Percentiles rank a stretch among this genome's conserved stretches.
phyloP scores from a whole-genome alignment of 371 early-diverging fungal genomes.

The Saksenaea vasiformis region DNA sequence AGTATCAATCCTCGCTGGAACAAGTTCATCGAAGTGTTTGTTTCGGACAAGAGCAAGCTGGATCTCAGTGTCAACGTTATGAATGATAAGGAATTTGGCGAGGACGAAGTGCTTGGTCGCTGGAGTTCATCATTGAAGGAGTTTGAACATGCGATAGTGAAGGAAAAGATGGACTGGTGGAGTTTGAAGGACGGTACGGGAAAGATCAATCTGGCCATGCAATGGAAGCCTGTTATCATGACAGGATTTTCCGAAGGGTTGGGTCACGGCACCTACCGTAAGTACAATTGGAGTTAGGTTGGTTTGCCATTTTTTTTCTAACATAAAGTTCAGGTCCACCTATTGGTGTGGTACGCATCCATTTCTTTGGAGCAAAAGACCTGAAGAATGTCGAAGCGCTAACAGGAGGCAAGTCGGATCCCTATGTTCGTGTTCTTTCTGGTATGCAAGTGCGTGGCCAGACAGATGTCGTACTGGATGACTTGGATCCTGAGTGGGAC shows the following conservation, averaged over 20 bases:
- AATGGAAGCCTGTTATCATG: slow-evolving; percentile 52
- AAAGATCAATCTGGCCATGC: slow-evolving; percentile 39
- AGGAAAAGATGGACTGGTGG: slow-evolving; percentile 50
- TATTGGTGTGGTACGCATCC: slow-evolving; percentile 77
- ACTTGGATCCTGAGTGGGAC: slow-evolving; percentile 84
- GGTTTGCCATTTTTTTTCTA: neutral
- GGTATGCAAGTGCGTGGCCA: slow-evolving; percentile 52
- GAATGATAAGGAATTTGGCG: slow-evolving; percentile 28
- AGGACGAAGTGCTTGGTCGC: slow-evolving; percentile 21
- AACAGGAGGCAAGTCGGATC: slow-evolving; percentile 74
- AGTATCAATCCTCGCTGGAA: slow-evolving; percentile 47
- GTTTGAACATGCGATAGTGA: slow-evolving; percentile 22
- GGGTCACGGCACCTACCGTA: slow-evolving; percentile 32
- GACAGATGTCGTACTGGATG: slow-evolving; percentile 66
- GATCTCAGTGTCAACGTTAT: slow-evolving; percentile 18
- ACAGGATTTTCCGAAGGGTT: slow-evolving; percentile 36
- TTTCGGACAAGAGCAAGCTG: slow-evolving; percentile 23
- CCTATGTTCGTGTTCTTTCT: slow-evolving; percentile 69
- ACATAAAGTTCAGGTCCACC: slow-evolving; percentile 41
- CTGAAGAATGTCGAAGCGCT: slow-evolving; percentile 66
- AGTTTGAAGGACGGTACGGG: slow-evolving; percentile 35
- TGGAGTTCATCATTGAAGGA: slow-evolving; percentile 22
- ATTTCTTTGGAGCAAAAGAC: slow-evolving; percentile 63
- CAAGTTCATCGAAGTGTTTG: slow-evolving; percentile 32
- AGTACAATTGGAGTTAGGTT: neutral